Base-by-base conservation (phyloP, 345 rosid genomes). In the Passiflora organensis region DNA sequence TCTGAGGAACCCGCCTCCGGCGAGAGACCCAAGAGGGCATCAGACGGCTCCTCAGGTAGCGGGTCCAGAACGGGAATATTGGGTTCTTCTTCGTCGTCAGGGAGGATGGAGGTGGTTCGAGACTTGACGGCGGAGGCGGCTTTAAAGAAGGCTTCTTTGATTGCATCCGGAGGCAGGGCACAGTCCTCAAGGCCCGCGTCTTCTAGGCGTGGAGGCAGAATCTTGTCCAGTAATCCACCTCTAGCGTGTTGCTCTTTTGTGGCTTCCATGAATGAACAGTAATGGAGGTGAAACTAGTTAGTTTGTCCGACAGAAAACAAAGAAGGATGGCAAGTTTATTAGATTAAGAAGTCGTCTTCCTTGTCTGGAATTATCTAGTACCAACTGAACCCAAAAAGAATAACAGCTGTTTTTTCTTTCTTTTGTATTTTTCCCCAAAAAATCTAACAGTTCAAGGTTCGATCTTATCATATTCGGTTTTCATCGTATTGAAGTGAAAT, bases 101-200 rank as follows among this genome's bases (percentile, higher is more conserved):
- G 0, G 12, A 58, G 38, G 71, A 82, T 21, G n/a, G 81, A 67
- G 53, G 75, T 43, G 23, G 85, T 81, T 22, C 81, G 76, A 0
- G 84, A 81, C 20, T 76, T 75, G 13, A 80, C 79, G 5, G 83
- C 72, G 12, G 82, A 51, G 15, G 85, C 91, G 1, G 89, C 95
- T 66, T 70, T 82, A 17, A 76, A 70, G 70, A 87, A 82, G 51
- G 91, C 87, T 66, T 84, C 85, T 14, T 68, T 76, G 55, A 80
- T 86, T 56, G 83, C 69, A 0, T 84, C 91, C 2, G 80, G 79
- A 2, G 85, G 86, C 1, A 84, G 62, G 32, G 95, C 88, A 53
- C 86, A 83, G 62, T 87, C 86, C 51, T 82, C 89, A 43, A 87
- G 82, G 10, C 95, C 85, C 13, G 89, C 89, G 38, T 87, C 89